Evolutionary conservation across 208 protist species (phyloP).

Genomic region (Trypanosoma lewisi): DNA sequence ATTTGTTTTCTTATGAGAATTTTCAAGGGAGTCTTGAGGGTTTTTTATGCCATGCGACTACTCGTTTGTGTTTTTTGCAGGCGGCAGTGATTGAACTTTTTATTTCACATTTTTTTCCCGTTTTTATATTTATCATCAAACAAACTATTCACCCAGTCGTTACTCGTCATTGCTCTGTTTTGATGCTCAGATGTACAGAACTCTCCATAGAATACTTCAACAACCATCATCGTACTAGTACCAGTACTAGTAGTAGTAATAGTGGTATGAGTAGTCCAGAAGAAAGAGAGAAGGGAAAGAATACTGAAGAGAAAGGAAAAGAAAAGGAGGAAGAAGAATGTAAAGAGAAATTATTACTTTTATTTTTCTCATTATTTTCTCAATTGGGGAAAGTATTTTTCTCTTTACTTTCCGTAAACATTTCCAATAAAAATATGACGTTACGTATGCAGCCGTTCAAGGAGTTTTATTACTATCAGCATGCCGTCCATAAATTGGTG

Average conservation of each 20-base stretch:
- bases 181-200: slow-evolving; percentile 63
- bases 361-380: slow-evolving; percentile 12
- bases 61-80: slow-evolving; percentile 17
- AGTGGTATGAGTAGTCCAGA: too few species aligned
- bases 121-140: slow-evolving; percentile 45
- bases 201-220: slow-evolving; percentile 36
- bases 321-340: not conserved
- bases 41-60: slow-evolving; percentile 8
- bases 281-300: too few species aligned
- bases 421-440: not conserved
- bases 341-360: too few species aligned
- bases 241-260: too few species aligned
- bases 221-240: too few species aligned
- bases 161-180: slow-evolving; percentile 57
- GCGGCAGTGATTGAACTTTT: slow-evolving; percentile 27
- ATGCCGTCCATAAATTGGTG: not conserved
- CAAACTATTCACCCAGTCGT: slow-evolving; percentile 71
- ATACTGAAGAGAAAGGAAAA: too few species aligned
- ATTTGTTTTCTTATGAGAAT: not conserved
- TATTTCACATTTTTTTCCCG: slow-evolving; percentile 44
- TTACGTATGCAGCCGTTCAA: slow-evolving; percentile 19
- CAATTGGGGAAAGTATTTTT: slow-evolving; percentile 8
- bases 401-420: slow-evolving; percentile 9
- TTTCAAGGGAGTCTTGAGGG: slow-evolving; percentile 11
- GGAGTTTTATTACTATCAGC: slow-evolving; percentile 11